Evolutionary conservation across 2,329 filamentous ascomycete genomes (phyloP).

Genomic region (Cladosporium sp.): DNA sequence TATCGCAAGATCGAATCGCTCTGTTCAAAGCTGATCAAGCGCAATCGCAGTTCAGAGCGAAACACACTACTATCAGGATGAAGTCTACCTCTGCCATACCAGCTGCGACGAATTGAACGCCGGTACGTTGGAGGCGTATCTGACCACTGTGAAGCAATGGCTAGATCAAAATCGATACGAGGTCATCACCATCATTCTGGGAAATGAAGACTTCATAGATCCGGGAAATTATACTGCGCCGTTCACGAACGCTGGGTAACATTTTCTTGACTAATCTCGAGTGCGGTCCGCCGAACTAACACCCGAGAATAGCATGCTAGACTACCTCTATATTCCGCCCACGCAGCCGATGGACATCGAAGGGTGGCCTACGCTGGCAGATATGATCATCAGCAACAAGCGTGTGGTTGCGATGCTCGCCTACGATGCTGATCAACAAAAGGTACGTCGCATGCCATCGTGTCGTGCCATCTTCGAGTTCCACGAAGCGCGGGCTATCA

Average conservation of each 20-base stretch:
- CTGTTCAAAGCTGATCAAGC: background rate
- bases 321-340: constrained; percentile 72
- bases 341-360: constrained; percentile 68
- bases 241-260: constrained; percentile 63
- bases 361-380: constrained; percentile 82
- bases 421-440: background rate
- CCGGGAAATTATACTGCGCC: constrained; percentile 64
- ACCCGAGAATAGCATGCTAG: constrained; percentile 57
- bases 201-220: constrained; percentile 74
- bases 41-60: constrained; percentile 58
- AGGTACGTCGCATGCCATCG: constrained; percentile 61
- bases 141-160: constrained; percentile 60
- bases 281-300: background rate
- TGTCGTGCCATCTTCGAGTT: constrained; percentile 57
- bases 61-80: constrained; percentile 53
- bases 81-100: constrained; percentile 64
- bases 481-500: background rate
- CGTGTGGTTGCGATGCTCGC: constrained; percentile 57
- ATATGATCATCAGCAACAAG: constrained; percentile 67
- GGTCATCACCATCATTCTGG: constrained; percentile 81
- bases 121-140: constrained; percentile 56
- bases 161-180: constrained; percentile 75
- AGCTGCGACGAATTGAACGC: constrained; percentile 54
- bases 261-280: background rate
- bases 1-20: background rate